Base-by-base conservation (phyloP, 1,139 yeast species). In the Candida tropicalis region DNA sequence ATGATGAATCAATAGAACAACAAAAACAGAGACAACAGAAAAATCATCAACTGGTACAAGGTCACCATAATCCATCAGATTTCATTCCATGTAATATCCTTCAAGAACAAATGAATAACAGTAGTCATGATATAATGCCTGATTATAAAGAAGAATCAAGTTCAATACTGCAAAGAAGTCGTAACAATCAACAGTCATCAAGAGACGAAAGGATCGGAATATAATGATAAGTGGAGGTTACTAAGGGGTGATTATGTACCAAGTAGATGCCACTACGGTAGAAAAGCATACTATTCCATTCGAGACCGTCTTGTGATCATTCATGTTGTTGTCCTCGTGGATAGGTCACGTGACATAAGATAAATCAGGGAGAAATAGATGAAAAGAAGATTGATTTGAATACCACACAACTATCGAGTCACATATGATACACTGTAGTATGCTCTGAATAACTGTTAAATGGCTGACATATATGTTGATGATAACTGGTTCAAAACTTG, bases 1-100 rank as follows among this genome's bases (percentile, higher is more conserved):
- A 79, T 50, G 88, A 83, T 48, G 86, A 82, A 45, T 49, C 50
- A 17, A 35, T 59, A 15, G 42, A 48, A 36, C 48, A 42, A 17
- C 32, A 41, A 20, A 37, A 45, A 27, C 42, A 46, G 28, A 46
- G 47, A 33, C 45, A 40, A 31, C 44, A 44, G 11, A 40, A 36
- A n/a, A 4, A 40, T 12, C 35, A 32, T 25, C 34, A 29, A 25
- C 39, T 40, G 35, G 38, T 31, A 17, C 43, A 32, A 22, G 40
- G 25, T 10, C 29, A 35, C 17, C 29, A 26, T 2, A 25, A 28
- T 13, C 39, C 25, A 10, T 18, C 31, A 11, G 35, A 42, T 13
- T 40, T 26, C 24, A 43, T 33, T 13, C 46, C 47, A 26, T 36
- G 31, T 26, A 41, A 41, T 10, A 42, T 53, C 17, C 39, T 56